phyloP scores from a whole-genome alignment of 2,329 filamentous ascomycete species.

The Ophiobolus disseminans region DNA sequence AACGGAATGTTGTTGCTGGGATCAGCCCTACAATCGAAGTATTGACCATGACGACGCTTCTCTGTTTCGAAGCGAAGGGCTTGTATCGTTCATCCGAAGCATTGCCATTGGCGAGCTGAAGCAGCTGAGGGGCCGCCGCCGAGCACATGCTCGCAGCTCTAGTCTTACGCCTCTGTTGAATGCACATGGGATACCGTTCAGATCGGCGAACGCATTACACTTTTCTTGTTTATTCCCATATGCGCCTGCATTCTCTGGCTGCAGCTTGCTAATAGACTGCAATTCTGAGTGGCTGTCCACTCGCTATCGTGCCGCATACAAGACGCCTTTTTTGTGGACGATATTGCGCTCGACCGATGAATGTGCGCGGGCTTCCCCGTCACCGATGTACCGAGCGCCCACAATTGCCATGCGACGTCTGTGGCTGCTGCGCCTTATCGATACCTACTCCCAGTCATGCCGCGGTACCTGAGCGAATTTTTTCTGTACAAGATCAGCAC shows the following conservation, averaged over 20 bases:
- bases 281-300: not conserved
- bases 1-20: conserved; percentile 1
- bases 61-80: conserved; percentile 3
- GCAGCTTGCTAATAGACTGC: conserved; percentile 6
- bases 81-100: not conserved
- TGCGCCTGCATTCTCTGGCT: conserved; percentile 2
- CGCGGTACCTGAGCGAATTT: conserved; percentile 3
- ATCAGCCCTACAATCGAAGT: conserved; percentile 15
- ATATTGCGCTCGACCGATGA: not conserved
- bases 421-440: conserved; percentile 10
- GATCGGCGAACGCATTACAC: conserved; percentile 10
- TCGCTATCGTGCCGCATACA: not conserved
- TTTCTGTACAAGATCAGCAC: conserved; percentile 22
- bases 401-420: not conserved
- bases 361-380: not conserved
- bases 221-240: not conserved
- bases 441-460: conserved; percentile 11
- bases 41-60: conserved; percentile 22
- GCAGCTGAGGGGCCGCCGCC: conserved; percentile 12
- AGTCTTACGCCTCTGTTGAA: conserved; percentile 19
- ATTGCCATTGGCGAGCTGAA: conserved; percentile 13
- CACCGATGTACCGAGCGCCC: not conserved
- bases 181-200: conserved; percentile 15
- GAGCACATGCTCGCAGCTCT: conserved; percentile 29
- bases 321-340: not conserved